These are phyloP conservation scores for Aureobasidium namibiae DNA, from an alignment of 2,329 filamentous ascomycete genomes.

Conservation along the genomic window DNA sequence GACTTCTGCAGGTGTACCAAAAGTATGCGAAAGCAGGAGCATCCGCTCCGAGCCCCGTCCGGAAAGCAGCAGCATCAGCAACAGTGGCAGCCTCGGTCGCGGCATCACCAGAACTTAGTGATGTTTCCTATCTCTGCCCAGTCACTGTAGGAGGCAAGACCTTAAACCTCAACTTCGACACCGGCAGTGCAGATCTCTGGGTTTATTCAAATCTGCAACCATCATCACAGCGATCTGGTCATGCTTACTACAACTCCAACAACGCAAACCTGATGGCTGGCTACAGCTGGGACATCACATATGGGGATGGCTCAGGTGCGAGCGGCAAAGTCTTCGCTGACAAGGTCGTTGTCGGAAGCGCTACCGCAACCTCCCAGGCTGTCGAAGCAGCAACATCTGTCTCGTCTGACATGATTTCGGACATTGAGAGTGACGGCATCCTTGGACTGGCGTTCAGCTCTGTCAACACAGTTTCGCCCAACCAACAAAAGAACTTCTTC, in stretches of 20 bases:
- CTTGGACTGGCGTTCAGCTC: constrained; percentile 52
- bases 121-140: constrained; percentile 36
- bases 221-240: constrained; percentile 42
- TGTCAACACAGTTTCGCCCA: constrained; percentile 49
- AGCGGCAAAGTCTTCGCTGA: constrained; percentile 58
- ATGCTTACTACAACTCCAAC: constrained; percentile 48
- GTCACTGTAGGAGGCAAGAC: constrained; percentile 56
- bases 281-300: constrained; percentile 53
- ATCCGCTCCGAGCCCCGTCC: not conserved
- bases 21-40: constrained; percentile 8
- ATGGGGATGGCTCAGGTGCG: constrained; percentile 59
- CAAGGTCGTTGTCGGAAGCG: constrained; percentile 52
- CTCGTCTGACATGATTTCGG: constrained; percentile 43
- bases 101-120: not conserved
- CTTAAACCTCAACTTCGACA: constrained; percentile 63
- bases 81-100: not conserved
- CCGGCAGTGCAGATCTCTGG: constrained; percentile 61
- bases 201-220: constrained; percentile 56
- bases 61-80: not conserved
- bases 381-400: constrained; percentile 57
- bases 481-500: constrained; percentile 48
- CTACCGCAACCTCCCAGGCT: constrained; percentile 53
- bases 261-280: constrained; percentile 40
- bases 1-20: not conserved
- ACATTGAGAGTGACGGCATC: constrained; percentile 50